Evolutionary conservation across 148 eudicot genomes (phyloP).

Genomic region (Nepenthes gracilis): DNA sequence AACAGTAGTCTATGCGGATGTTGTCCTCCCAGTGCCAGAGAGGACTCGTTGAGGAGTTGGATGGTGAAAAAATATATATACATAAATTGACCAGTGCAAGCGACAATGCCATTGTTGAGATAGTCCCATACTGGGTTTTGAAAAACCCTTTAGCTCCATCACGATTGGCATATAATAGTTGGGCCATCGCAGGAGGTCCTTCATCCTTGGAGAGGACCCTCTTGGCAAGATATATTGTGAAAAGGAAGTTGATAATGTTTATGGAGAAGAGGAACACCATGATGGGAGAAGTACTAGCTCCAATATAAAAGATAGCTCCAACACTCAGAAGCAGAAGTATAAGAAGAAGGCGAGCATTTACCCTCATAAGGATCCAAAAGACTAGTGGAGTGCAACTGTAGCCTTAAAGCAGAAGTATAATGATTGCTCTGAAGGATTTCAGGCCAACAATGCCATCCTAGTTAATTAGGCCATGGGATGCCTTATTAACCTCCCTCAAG

Average conservation of each 20-base stretch:
- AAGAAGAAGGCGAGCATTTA: slow-evolving; percentile 65
- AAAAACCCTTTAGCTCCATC: slow-evolving; percentile 99
- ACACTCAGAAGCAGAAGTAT: slow-evolving; percentile 61
- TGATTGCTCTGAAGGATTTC: too few species aligned
- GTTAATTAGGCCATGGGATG: too few species aligned
- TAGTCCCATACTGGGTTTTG: slow-evolving; percentile 93
- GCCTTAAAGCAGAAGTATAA: too few species aligned
- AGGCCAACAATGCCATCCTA: too few species aligned
- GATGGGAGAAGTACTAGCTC: slow-evolving; percentile 84
- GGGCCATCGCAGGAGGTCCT: slow-evolving; percentile 94
- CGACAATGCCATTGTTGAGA: slow-evolving; percentile 89
- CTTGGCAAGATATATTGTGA: slow-evolving; percentile 72
- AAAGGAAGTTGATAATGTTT: slow-evolving; percentile 74
- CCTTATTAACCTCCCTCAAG: too few species aligned
- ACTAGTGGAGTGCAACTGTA: slow-evolving; percentile 32
- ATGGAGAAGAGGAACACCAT: slow-evolving; percentile 77
- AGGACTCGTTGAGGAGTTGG: slow-evolving; percentile 85
- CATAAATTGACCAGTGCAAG: slow-evolving; percentile 65
- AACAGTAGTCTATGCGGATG: slow-evolving; percentile 84
- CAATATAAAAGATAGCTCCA: slow-evolving; percentile 73
- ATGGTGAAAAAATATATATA: slow-evolving; percentile 72
- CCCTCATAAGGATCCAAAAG: slow-evolving; percentile 66
- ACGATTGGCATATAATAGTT: slow-evolving; percentile 98
- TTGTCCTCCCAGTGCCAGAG: slow-evolving; percentile 80
- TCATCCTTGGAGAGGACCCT: slow-evolving; percentile 96